Evolutionary conservation across 305 asterid species (phyloP), one percentile per base, ranked within the genome.

Genomic region (Fraxinus nigra): DNA sequence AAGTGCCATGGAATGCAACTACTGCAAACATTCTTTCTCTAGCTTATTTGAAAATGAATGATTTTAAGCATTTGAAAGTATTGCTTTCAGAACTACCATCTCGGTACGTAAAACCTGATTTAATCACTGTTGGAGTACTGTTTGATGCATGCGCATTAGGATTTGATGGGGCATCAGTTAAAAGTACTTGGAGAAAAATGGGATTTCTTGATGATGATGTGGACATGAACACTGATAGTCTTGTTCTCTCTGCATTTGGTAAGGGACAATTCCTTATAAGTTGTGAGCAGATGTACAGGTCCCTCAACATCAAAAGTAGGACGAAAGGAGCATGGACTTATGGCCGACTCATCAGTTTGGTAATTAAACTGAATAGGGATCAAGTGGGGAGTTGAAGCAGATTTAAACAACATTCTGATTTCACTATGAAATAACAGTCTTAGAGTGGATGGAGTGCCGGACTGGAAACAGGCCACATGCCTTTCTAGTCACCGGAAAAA

Each of bases 31-130:
- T 83, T 61, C 32, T 86, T 26, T 73, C 84, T 20, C 61, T 83
- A n/a, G 80, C 86, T 65, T 80, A 77, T 78, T 35, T 83, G 59
- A 86, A 86, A 75, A 86, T 86, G 88, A 86, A 81, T 24, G 88
- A 86, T 75, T 86, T 83, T 73, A 83, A 54, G 26, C 74, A 54
- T 28, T 80, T 86, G 81, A 67, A 86, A 33, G 33, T 80, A 11
- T 38, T 86, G 51, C 83, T 86, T 43, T 86, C 79, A 9, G 88
- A 86, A 78, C 76, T 86, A 18, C 81, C 86, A 46, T 61, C 82
- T 78, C 81, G 83, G 46, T 28, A 51, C 46, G 85, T 83, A 22
- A 83, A 83, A 65, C 88, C 88, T 24, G 88, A 86, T 59, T 77
- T 86, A 35, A 51, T 86, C 48, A 86, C 88, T 34, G 78, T 80